Evolutionary conservation across 2,329 filamentous ascomycete genomes (phyloP), one percentile per base, ranked within the genome.

Genomic region (Clonostachys solani): DNA sequence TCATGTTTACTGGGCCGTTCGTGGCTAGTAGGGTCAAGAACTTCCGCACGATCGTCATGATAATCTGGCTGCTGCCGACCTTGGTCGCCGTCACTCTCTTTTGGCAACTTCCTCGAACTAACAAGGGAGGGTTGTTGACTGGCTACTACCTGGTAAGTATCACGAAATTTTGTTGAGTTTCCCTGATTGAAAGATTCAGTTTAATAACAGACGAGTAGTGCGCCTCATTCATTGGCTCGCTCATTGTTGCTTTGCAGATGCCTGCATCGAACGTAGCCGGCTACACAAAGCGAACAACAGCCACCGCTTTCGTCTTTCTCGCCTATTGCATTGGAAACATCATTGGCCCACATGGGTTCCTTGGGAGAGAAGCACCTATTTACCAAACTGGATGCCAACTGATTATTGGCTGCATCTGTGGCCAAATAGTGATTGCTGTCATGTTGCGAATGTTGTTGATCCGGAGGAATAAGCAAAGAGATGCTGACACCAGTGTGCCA

Each of bases 241-340:
- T 80, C 13, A 74, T 78, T 1, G 61, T 79, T 6, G 73, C 73
- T 2, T 62, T 80, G 15, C 76, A 75, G 51, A 64, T 75, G 56
- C 73, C 72, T 3, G 67, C 71, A 4, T 62, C 66, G 18, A 75
- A 74, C 41, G 51, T 74, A 2, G 71, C 63, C 5, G 69, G 69
- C 9, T 72, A 71, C 52, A 73, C 69, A 4, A 73, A 73, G 57
- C 62, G 69, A 6, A 64, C 65, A 12, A 70, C 69, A 0, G 57
- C 63, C 2, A 67, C 68, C 2, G 71, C 69, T 1, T 56, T 73
- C 18, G 68, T 72, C 6, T 73, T 73, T 51, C 47, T 69, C 3
- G 69, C 66, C 5, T 69, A 69, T 47, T 72, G 67, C 33, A 53
- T 62, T 3, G 71, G 71, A 6, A 73, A 73, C 44, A 63, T 73